Conservation (phyloP, 2,329 filamentous ascomycete species). For the Neophaeococcomyces mojaviensis region DNA sequence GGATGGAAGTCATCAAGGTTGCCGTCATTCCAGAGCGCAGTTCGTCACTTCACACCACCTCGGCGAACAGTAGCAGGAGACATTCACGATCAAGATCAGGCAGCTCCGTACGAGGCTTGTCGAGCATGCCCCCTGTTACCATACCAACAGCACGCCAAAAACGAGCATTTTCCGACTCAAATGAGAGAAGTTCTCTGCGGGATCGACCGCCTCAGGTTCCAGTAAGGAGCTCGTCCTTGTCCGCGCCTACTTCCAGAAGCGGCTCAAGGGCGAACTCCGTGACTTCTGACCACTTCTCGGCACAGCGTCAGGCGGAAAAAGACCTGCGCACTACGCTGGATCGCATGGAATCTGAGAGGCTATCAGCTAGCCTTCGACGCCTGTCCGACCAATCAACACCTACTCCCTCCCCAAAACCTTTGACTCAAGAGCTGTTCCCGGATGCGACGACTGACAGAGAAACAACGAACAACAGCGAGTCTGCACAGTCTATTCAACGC, state of each 20-base stretch:
- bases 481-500: conserved; percentile 31
- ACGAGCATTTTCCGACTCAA: conserved; percentile 36
- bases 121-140: conserved; percentile 31
- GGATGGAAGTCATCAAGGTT: conserved; percentile 38
- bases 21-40: conserved; percentile 41
- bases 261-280: conserved; percentile 39
- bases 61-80: conserved; percentile 30
- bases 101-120: conserved; percentile 28
- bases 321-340: conserved; percentile 21
- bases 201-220: conserved; percentile 30
- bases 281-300: conserved; percentile 35
- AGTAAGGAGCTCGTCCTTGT: conserved; percentile 37
- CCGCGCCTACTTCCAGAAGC: conserved; percentile 39
- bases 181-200: conserved; percentile 26
- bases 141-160: conserved; percentile 28
- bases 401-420: conserved; percentile 16
- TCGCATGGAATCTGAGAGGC: conserved; percentile 22
- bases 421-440: conserved; percentile 15
- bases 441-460: conserved; percentile 17
- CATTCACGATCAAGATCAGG: conserved; percentile 33
- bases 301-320: conserved; percentile 20
- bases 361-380: conserved; percentile 6
- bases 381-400: conserved; percentile 18
- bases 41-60: conserved; percentile 38
- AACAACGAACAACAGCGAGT: not conserved